Percentiles rank a stretch among this genome's conserved stretches.
Evolutionary conservation across 805 yeast genomes (phyloP).

Genomic region (Saturnispora kantuleensis): DNA sequence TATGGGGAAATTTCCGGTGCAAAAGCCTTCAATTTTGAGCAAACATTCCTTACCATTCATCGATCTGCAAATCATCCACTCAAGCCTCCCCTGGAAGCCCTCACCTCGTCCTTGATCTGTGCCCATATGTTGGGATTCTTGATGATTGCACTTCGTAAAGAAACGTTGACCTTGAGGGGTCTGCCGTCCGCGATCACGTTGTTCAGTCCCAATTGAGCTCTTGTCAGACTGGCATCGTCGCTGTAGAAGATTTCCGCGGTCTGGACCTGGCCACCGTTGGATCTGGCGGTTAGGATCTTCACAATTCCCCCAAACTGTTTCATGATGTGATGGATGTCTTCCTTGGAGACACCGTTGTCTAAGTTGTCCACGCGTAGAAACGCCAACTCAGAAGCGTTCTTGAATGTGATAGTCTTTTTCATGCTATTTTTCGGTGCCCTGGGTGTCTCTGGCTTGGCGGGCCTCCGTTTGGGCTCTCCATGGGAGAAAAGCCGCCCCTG

Average conservation of each 20-base stretch:
- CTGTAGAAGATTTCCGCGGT: constrained; percentile 16
- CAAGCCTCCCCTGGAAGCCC: too few relatives aligned
- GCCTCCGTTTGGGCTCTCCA: too few relatives aligned
- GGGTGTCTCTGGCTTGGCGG: not conserved
- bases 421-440: not conserved
- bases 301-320: constrained; percentile 16
- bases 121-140: not conserved
- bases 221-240: constrained; percentile 7
- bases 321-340: constrained; percentile 23
- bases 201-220: constrained; percentile 8
- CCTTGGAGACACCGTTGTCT: constrained; percentile 22
- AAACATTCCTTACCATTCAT: not conserved
- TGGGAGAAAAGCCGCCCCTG: too few relatives aligned
- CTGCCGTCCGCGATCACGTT: constrained; percentile 14
- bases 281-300: constrained; percentile 10
- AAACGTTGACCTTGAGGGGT: constrained; percentile 8
- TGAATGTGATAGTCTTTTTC: constrained; percentile 10
- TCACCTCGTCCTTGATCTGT: too few relatives aligned
- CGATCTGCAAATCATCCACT: too few relatives aligned
- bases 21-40: too few relatives aligned
- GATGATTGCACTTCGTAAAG: constrained; percentile 8
- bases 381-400: constrained; percentile 16
- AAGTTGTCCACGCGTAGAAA: constrained; percentile 26
- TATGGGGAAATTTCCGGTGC: not conserved
- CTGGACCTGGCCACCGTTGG: constrained; percentile 1